These are phyloP conservation scores for Oehlia diaphana DNA, from an alignment of 192 early-diverging fungal genomes.

Conservation along the genomic window DNA sequence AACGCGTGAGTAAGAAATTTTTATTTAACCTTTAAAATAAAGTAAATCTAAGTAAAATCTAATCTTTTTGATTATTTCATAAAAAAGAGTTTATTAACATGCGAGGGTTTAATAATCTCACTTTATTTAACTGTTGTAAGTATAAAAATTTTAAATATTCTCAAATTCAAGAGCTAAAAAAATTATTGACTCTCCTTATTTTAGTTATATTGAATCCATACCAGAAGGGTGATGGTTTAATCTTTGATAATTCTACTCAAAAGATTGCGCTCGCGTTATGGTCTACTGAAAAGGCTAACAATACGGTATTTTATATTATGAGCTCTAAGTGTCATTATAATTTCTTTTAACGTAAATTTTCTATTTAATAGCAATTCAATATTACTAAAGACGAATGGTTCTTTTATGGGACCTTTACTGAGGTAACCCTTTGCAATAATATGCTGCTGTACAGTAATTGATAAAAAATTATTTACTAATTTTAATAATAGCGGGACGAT, in stretches of 20 bases:
- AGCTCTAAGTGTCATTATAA: background rate
- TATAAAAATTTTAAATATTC: background rate
- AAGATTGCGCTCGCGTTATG: constrained; percentile 22
- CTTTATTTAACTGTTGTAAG: constrained; percentile 17
- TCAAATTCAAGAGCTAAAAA: too few species aligned
- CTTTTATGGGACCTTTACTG: constrained; percentile 12
- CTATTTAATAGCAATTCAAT: background rate
- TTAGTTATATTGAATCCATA: constrained; percentile 18
- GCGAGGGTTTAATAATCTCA: constrained; percentile 13
- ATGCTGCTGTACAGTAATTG: background rate
- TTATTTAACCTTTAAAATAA: too few species aligned
- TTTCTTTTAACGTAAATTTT: background rate
- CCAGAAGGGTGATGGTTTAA: background rate
- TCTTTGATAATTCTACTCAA: constrained; percentile 23
- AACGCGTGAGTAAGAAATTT: background rate
- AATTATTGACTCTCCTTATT: background rate
- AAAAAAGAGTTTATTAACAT: constrained; percentile 16
- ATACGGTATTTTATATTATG: constrained; percentile 17
- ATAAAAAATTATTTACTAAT: background rate
- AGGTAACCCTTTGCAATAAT: background rate
- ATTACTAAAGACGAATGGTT: constrained; percentile 26
- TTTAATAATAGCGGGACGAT: background rate
- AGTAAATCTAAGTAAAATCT: background rate
- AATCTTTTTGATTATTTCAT: background rate
- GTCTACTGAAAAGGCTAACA: constrained; percentile 10